These are phyloP conservation scores for Glycine soja DNA, from an alignment of 306 rosid species.

Conservation along the genomic window DNA sequence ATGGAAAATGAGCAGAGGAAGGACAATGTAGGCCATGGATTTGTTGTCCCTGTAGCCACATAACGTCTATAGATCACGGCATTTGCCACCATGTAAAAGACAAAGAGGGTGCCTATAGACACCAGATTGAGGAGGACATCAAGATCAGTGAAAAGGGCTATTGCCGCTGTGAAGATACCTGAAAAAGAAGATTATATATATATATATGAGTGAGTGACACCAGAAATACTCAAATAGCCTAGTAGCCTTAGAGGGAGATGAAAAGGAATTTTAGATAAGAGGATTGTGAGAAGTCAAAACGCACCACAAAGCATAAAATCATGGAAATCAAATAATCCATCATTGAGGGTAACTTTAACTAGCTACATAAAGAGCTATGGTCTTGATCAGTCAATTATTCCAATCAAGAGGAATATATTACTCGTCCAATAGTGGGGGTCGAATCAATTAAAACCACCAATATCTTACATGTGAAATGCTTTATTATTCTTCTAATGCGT, in stretches of 20 bases:
- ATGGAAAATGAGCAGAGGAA: slow-evolving; percentile 75
- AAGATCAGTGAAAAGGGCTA: slow-evolving; percentile 85
- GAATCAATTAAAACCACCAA: slow-evolving; percentile 59
- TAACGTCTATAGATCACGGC: slow-evolving; percentile 89
- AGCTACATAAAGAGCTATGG: slow-evolving; percentile 40
- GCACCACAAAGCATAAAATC: slow-evolving; percentile 51
- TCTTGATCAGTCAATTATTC: slow-evolving; percentile 58
- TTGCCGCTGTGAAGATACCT: slow-evolving; percentile 89
- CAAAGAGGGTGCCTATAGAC: slow-evolving; percentile 93
- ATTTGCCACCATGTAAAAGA: slow-evolving; percentile 97
- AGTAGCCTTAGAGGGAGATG: neutral
- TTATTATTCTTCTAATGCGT: slow-evolving; percentile 42
- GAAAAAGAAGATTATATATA: neutral
- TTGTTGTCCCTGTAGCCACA: slow-evolving; percentile 69
- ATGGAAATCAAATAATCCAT: slow-evolving; percentile 27
- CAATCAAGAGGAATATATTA: slow-evolving; percentile 51
- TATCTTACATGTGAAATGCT: slow-evolving; percentile 43
- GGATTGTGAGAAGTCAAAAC: slow-evolving; percentile 48
- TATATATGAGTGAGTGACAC: too few species aligned
- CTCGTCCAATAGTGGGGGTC: slow-evolving; percentile 39
- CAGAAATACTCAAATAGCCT: too few species aligned
- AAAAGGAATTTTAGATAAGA: slow-evolving; percentile 30
- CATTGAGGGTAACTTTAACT: slow-evolving; percentile 46
- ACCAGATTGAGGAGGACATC: slow-evolving; percentile 78
- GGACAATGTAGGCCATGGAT: slow-evolving; percentile 89